Evolutionary conservation across 2,329 filamentous ascomycete genomes (phyloP).

Genomic region (Neurospora sp.): DNA sequence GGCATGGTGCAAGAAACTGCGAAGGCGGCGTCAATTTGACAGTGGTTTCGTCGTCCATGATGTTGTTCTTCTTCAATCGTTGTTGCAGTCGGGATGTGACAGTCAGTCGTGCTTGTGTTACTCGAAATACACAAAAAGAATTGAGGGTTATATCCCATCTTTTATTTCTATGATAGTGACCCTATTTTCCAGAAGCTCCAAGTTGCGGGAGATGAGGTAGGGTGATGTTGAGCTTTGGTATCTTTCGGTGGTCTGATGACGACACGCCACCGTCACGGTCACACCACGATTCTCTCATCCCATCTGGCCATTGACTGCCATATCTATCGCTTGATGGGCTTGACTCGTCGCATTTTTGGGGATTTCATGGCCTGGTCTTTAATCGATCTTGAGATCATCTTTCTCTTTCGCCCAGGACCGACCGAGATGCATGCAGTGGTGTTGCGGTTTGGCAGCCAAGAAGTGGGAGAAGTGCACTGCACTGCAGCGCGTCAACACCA

Average conservation of each 20-base stretch:
- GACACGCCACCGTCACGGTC: constrained; percentile 1
- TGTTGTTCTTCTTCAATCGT: neutral
- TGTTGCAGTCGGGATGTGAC: neutral
- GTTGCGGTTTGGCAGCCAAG: neutral
- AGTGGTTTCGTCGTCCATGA: neutral
- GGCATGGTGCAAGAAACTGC: constrained; percentile 14
- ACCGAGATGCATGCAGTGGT: neutral
- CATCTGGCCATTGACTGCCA: neutral
- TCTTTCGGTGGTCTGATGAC: constrained; percentile 2
- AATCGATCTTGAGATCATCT: neutral
- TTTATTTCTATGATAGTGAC: neutral
- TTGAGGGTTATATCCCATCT: neutral
- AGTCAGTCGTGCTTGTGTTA: constrained; percentile 5
- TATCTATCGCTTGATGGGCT: neutral
- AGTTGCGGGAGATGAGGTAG: neutral
- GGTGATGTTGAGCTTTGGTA: neutral
- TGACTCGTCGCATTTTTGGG: neutral
- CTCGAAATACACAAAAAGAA: neutral
- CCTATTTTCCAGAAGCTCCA: no score
- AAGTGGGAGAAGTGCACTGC: neutral
- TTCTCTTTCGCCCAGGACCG: neutral
- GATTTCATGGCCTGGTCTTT: neutral
- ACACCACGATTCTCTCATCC: neutral
- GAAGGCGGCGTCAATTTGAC: constrained; percentile 7
- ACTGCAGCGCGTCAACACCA: neutral